Percentiles rank a stretch among this genome's conserved stretches.
Evolutionary conservation across 2,329 filamentous ascomycete species (phyloP).

Genomic region (Chaetomiaceae sp.): DNA sequence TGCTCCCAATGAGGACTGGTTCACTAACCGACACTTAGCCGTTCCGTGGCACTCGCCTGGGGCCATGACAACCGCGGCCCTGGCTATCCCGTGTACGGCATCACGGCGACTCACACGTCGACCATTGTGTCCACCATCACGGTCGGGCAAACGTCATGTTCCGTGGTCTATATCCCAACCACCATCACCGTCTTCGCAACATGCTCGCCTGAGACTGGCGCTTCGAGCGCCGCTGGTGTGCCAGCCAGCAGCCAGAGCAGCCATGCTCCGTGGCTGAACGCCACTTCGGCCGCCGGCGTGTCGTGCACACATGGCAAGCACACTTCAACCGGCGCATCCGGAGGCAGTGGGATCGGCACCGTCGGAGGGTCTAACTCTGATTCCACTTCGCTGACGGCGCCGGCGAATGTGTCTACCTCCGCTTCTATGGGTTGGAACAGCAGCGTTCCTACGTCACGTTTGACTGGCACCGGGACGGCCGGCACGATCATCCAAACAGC

Average conservation of each 20-base stretch:
- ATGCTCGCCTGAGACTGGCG: neutral
- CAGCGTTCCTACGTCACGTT: neutral
- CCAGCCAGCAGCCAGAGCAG: neutral
- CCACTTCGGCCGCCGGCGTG: neutral
- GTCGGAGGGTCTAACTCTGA: no score
- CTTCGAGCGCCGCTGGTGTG: neutral
- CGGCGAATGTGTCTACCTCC: neutral
- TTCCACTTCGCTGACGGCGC: no score
- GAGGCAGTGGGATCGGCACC: no score
- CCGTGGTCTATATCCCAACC: neutral
- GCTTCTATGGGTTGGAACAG: neutral
- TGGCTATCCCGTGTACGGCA: conserved; percentile 1
- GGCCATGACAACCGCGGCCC: neutral
- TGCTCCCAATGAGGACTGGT: neutral
- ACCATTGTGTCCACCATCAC: conserved; percentile 11
- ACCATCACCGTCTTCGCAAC: conserved; percentile 12
- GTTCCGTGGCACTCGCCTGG: conserved; percentile 2
- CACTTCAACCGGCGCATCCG: no score
- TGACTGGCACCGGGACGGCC: neutral
- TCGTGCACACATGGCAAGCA: conserved; percentile 1
- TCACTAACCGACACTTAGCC: conserved; percentile 3
- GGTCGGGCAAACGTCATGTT: conserved; percentile 4
- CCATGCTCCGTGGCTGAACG: conserved; percentile 2
- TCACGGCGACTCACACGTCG: conserved; percentile 8
- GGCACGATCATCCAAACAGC: conserved; percentile 2